A percentile compares a stretch with the other conserved stretches of the same genome.
phyloP scores from a whole-genome alignment of 371 early-diverging fungal genomes.

The Mucor irregularis region DNA sequence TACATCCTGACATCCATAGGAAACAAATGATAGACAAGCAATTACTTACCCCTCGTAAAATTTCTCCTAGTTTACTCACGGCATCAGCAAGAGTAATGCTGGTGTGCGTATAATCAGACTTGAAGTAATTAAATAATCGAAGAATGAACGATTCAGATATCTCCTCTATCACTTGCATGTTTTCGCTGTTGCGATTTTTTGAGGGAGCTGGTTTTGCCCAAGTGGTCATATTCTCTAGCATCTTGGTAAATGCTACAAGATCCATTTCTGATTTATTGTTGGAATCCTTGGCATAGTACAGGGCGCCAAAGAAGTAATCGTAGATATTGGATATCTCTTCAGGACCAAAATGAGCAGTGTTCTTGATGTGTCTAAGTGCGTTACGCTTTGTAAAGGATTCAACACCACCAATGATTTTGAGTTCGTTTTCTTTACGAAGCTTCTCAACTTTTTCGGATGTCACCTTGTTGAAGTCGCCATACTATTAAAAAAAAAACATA shows the following conservation, averaged over 20 bases:
- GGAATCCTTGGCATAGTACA: conserved; percentile 68
- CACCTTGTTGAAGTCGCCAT: conserved; percentile 84
- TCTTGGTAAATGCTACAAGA: conserved; percentile 53
- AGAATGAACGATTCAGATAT: conserved; percentile 32
- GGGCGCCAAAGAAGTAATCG: conserved; percentile 84
- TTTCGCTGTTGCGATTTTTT: conserved; percentile 1
- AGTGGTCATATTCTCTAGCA: conserved; percentile 30
- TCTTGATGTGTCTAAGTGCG: conserved; percentile 76
- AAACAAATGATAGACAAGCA: too few species aligned
- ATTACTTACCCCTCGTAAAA: conserved; percentile 66
- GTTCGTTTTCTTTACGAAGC: conserved; percentile 81
- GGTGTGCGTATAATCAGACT: conserved; percentile 45
- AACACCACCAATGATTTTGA: conserved; percentile 91
- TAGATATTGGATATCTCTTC: conserved; percentile 86
- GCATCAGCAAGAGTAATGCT: conserved; percentile 75
- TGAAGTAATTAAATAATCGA: conserved; percentile 56
- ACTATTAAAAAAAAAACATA: conserved; percentile 19
- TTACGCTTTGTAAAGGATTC: conserved; percentile 91
- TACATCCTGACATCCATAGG: not conserved
- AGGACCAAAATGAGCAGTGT: conserved; percentile 74
- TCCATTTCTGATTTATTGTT: conserved; percentile 57
- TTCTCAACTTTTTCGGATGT: conserved; percentile 77
- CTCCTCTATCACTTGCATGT: not conserved
- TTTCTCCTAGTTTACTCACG: conserved; percentile 73
- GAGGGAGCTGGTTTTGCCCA: conserved; percentile 29